These are phyloP conservation scores for Flaveria bidentis DNA, from an alignment of 129 eudicot species.

Conservation along the genomic window DNA sequence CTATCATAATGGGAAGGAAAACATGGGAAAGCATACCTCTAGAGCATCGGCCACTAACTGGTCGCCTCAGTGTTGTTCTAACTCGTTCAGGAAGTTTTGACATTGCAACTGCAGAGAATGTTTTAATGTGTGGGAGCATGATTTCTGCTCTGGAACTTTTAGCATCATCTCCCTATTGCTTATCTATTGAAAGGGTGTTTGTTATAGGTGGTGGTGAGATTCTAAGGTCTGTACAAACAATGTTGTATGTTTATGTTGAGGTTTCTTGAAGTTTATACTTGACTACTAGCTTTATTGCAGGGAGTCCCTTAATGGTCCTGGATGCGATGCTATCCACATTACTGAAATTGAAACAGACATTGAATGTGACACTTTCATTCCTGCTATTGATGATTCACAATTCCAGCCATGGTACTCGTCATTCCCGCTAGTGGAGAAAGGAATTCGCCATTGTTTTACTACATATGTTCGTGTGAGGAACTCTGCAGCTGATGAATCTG, in stretches of 20 bases:
- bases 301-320: slow-evolving; percentile 73
- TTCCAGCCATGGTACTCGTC: slow-evolving; percentile 92
- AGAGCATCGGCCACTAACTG: slow-evolving; percentile 64
- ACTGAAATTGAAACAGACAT: slow-evolving; percentile 68
- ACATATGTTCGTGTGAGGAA: slow-evolving; percentile 73
- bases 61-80: slow-evolving; percentile 79
- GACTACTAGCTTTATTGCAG: slow-evolving; percentile 45
- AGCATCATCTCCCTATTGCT: slow-evolving; percentile 64
- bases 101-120: slow-evolving; percentile 61
- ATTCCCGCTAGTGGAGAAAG: slow-evolving; percentile 61
- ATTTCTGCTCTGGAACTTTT: slow-evolving; percentile 65
- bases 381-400: slow-evolving; percentile 57
- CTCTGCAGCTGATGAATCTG: slow-evolving; percentile 31
- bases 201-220: slow-evolving; percentile 91
- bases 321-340: slow-evolving; percentile 83
- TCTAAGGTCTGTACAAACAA: slow-evolving; percentile 51
- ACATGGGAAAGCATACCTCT: slow-evolving; percentile 86
- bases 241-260: slow-evolving; percentile 5
- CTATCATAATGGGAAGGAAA: slow-evolving; percentile 88
- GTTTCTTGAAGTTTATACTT: slow-evolving; percentile 3
- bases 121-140: slow-evolving; percentile 70
- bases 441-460: slow-evolving; percentile 56
- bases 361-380: slow-evolving; percentile 90
- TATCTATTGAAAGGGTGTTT: slow-evolving; percentile 75
- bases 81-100: slow-evolving; percentile 70